Conservation (phyloP, 2,329 filamentous ascomycete genomes). For the Bipolaris victoriae region DNA sequence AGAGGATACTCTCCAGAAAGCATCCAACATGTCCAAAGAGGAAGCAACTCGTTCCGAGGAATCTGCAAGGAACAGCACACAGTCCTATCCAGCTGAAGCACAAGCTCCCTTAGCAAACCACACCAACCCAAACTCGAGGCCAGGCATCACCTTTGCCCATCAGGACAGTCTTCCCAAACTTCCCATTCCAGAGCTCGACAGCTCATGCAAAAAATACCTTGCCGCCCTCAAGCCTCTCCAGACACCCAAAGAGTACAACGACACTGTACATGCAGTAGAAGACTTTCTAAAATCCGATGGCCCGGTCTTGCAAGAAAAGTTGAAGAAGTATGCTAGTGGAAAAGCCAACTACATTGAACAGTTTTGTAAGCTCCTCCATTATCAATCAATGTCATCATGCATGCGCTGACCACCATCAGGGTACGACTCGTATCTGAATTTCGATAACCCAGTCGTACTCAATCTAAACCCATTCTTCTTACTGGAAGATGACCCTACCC, state of each 20-base stretch:
- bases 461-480: slow-evolving; percentile 98
- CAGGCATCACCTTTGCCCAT: slow-evolving; percentile 83
- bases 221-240: slow-evolving; percentile 82
- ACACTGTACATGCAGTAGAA: slow-evolving; percentile 78
- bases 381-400: slow-evolving; percentile 12
- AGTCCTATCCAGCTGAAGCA: slow-evolving; percentile 56
- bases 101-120: slow-evolving; percentile 55
- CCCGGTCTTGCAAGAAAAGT: slow-evolving; percentile 81
- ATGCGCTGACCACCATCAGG: slow-evolving; percentile 59
- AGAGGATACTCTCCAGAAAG: slow-evolving; percentile 67
- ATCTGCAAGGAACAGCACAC: slow-evolving; percentile 60
- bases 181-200: slow-evolving; percentile 86
- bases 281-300: slow-evolving; percentile 86
- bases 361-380: slow-evolving; percentile 75
- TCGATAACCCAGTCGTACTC: slow-evolving; percentile 94
- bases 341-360: slow-evolving; percentile 98
- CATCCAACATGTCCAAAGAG: slow-evolving; percentile 46
- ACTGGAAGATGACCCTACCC: slow-evolving; percentile 95
- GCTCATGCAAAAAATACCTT: slow-evolving; percentile 79
- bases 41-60: slow-evolving; percentile 53
- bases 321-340: slow-evolving; percentile 87
- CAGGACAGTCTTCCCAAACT: slow-evolving; percentile 91
- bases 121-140: slow-evolving; percentile 63
- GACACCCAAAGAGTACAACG: slow-evolving; percentile 76
- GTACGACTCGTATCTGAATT: slow-evolving; percentile 99